Evolutionary conservation across 305 asterid species (phyloP).

Genomic region (Fraxinus baroniana): DNA sequence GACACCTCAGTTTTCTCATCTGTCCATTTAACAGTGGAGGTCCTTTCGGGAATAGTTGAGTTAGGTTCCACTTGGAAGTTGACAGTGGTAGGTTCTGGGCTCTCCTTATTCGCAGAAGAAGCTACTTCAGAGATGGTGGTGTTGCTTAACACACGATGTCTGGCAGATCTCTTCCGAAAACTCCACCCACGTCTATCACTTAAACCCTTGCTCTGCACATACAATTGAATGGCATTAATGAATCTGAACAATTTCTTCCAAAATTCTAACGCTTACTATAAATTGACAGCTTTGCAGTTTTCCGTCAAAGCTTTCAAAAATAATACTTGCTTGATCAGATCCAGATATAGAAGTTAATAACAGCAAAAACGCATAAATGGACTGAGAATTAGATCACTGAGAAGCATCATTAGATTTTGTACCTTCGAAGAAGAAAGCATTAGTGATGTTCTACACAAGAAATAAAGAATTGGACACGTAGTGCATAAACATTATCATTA

Average conservation of each 20-base stretch:
- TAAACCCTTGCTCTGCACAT: conserved; percentile 61
- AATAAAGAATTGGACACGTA: background rate
- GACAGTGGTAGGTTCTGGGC: conserved; percentile 49
- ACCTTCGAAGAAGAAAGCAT: background rate
- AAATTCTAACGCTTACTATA: background rate
- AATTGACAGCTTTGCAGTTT: background rate
- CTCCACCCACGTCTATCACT: conserved; percentile 89
- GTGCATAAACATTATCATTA: background rate
- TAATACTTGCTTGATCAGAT: background rate
- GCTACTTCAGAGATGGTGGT: conserved; percentile 58
- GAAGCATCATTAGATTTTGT: background rate
- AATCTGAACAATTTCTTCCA: background rate
- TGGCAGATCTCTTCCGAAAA: conserved; percentile 81
- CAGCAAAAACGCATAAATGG: background rate
- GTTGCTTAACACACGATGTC: conserved; percentile 78
- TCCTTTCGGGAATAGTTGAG: conserved; percentile 47
- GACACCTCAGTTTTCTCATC: conserved; percentile 55
- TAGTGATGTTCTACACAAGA: background rate
- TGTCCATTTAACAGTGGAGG: conserved; percentile 33
- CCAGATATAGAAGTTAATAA: background rate
- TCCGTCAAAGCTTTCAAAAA: background rate
- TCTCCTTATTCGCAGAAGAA: conserved; percentile 57
- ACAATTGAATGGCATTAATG: conserved; percentile 21
- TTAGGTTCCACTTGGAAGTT: conserved; percentile 49
- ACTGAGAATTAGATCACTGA: background rate